Evolutionary conservation across 2,329 filamentous ascomycete species (phyloP), one percentile per base, ranked within the genome.

Genomic region (Aureobasidium uvarum): DNA sequence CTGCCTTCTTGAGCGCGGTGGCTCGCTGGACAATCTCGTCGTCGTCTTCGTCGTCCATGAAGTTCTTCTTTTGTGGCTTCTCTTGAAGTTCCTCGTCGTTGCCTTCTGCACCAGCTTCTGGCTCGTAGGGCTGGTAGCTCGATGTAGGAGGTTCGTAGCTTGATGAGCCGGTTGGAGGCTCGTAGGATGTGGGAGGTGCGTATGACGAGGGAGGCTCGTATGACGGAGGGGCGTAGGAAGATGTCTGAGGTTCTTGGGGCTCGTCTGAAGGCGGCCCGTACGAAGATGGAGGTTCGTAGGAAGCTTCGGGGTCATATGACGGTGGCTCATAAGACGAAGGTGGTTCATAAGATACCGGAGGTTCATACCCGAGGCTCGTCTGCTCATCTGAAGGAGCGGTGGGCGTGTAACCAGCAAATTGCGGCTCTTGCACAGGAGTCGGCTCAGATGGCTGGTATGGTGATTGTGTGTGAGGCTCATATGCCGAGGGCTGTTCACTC

Each of bases 1-100:
- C 70, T 18, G 72, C 67, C 48, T 73, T 72, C 45, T 80, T 83
- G 62, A 83, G 76, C 2, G 81, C 79, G 1, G 84, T 79, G 50
- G 83, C 84, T 39, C 81, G 80, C 45, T 78, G 74, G 7, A 80
- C 79, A 38, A 86, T 80, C 50, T 90, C 83, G 66, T 90, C 86
- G 68, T 89, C 87, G 28, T 91, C 90, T 14, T 92, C 89, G 69
- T 94, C 89, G 72, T 94, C 89, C 84, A 95, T 90, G 71, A 92
- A 87, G 25, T 85, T 86, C 75, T 90, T 92, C 79, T 90, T 91
- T 77, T 90, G 88, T 62, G 81, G 80, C 7, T 84, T 80, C 11
- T 81, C 79, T 36, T 69, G 68, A 28, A 69, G 66, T 31, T 78
- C 69, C 14, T 83, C 80, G 1, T 79, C 79, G 6, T 77, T 77